Percentiles rank a stretch among this genome's conserved stretches.
These are phyloP conservation scores for Brassica rapa DNA, from an alignment of 345 rosid species.

Conservation along the genomic window DNA sequence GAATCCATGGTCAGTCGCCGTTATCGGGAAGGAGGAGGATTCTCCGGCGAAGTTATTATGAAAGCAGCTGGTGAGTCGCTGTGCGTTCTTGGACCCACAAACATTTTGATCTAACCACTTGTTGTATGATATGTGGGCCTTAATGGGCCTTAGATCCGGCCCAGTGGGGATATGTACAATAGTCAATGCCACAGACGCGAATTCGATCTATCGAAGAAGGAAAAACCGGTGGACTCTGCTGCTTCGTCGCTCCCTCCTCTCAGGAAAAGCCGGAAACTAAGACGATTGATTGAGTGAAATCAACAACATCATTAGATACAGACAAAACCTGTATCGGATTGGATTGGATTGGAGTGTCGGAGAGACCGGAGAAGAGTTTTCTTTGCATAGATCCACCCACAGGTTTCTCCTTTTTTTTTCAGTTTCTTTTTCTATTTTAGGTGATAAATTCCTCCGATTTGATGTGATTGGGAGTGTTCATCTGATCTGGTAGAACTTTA, in stretches of 20 bases:
- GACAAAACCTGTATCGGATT: slow-evolving; percentile 1
- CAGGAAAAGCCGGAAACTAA: slow-evolving; percentile 4
- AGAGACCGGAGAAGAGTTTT: slow-evolving; percentile 17
- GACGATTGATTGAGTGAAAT: background rate
- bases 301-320: background rate
- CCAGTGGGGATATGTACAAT: slow-evolving; percentile 1
- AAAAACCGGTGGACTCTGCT: slow-evolving; percentile 28
- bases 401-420: background rate
- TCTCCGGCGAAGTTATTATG: slow-evolving; percentile 14
- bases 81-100: slow-evolving; percentile 24
- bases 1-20: slow-evolving; percentile 49
- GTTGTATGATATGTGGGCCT: slow-evolving; percentile 12
- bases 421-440: background rate
- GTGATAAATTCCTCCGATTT: no score
- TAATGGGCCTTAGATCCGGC: background rate
- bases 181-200: slow-evolving; percentile 35
- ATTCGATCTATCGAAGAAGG: slow-evolving; percentile 22
- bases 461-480: no score
- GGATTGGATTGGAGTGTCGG: slow-evolving; percentile 10
- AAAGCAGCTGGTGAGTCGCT: slow-evolving; percentile 26
- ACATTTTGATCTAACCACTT: background rate
- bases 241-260: slow-evolving; percentile 30
- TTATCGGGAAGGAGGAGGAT: slow-evolving; percentile 21
- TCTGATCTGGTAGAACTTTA: slow-evolving; percentile 14
- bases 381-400: slow-evolving; percentile 25